Evolutionary conservation across 2,329 filamentous ascomycete species (phyloP), one percentile per base, ranked within the genome.

Genomic region (Diaporthe sp.): DNA sequence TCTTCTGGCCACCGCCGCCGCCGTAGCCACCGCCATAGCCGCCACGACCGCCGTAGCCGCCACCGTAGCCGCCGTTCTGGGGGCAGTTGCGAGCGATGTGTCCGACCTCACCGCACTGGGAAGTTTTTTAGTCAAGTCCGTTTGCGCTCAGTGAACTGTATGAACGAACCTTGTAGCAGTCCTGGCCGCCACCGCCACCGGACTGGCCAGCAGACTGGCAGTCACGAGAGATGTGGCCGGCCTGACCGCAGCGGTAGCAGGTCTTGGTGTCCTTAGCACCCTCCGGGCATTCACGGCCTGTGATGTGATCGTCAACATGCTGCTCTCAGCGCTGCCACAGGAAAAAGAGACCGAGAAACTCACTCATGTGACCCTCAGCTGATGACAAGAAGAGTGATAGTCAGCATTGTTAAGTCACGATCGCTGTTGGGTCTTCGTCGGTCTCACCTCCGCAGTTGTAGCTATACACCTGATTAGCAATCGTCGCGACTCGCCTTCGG

Each of bases 41-140:
- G 81, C 87, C 88, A 76, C 87, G 85, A 81, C 82, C 82, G 78
- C 81, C 81, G 78, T 81, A 83, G 76, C 81, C 81, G 78, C 88
- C 90, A 80, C 89, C 85, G 77, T 82, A 84, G 76, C 80, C 85
- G 75, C 89, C 89, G 75, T 89, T 89, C 86, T 94, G 91, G 81
- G 90, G 88, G 91, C 94, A 97, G 90, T 95, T 95, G 81, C 94
- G 95, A 80, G 97, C 96, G 85, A 98, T 98, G 90, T 98, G 97
- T 76, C 97, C 97, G 79, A 95, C 90, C 89, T 98, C 94, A 77
- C 96, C 96, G 87, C 97, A 99, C 93, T 92, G 30, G 74, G 35
- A 73, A 55, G n/a, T n/a, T 38, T 2, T 5, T 79, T 57, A 76
- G 75, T 69, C 35, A 74, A 55, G 40, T 38, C 33, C 30, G 74